Evolutionary conservation across 331 rosid genomes (phyloP).

Genomic region (Phaseolus coccineus): DNA sequence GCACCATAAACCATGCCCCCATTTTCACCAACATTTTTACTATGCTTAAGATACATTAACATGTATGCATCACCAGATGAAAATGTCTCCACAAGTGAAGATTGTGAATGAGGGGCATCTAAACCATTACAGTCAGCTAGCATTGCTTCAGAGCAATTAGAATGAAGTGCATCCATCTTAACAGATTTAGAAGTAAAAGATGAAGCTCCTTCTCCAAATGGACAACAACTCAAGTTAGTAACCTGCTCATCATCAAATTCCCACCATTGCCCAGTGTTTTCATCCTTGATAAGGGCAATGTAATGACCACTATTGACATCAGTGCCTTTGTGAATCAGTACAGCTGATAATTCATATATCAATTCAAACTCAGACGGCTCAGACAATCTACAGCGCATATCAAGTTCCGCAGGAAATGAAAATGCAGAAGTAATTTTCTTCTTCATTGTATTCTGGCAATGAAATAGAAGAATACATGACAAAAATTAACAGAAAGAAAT

Average conservation of each 20-base stretch:
- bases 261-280: slow-evolving; percentile 96
- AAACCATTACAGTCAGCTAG: slow-evolving; percentile 59
- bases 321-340: slow-evolving; percentile 95
- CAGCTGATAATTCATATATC: slow-evolving; percentile 88
- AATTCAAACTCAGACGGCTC: slow-evolving; percentile 70
- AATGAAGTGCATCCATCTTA: slow-evolving; percentile 52
- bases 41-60: slow-evolving; percentile 82
- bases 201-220: slow-evolving; percentile 81
- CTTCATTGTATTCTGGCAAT: slow-evolving; percentile 85
- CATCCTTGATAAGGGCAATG: slow-evolving; percentile 90
- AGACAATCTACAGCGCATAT: slow-evolving; percentile 75
- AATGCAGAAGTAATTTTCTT: slow-evolving; percentile 93
- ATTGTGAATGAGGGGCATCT: slow-evolving; percentile 53
- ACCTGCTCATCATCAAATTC: slow-evolving; percentile 93
- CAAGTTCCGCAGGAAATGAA: slow-evolving; percentile 81
- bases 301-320: slow-evolving; percentile 96
- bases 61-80: slow-evolving; percentile 92
- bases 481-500: slow-evolving; percentile 10
- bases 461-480: slow-evolving; percentile 40
- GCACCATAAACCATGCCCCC: slow-evolving; percentile 45
- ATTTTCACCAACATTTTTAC: slow-evolving; percentile 42
- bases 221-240: slow-evolving; percentile 76
- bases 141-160: slow-evolving; percentile 55
- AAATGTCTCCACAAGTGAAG: slow-evolving; percentile 60
- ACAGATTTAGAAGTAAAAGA: slow-evolving; percentile 62